A percentile compares a stretch with the other conserved stretches of the same genome.
phyloP scores from a whole-genome alignment of 2,329 filamentous ascomycete species.

The Colletotrichum tofieldiae region DNA sequence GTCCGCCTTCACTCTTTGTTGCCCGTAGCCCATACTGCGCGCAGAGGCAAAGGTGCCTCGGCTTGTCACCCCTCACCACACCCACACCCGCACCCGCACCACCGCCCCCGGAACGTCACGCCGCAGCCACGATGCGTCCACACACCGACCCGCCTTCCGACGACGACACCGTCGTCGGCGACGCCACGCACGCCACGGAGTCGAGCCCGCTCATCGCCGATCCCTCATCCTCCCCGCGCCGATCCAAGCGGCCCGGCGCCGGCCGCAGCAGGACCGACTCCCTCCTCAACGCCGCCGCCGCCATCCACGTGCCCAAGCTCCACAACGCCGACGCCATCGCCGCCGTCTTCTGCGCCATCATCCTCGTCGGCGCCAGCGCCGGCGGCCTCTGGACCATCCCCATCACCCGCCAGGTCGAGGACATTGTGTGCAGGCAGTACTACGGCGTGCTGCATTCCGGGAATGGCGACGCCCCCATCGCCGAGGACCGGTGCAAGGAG shows the following conservation, averaged over 20 bases:
- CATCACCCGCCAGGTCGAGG: slow-evolving; percentile 54
- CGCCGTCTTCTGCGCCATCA: slow-evolving; percentile 49
- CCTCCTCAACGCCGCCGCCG: slow-evolving; percentile 25
- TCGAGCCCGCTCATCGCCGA: slow-evolving; percentile 29
- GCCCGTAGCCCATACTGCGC: background rate
- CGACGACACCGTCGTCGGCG: slow-evolving; percentile 15
- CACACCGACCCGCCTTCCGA: slow-evolving; percentile 14
- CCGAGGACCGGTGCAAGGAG: slow-evolving; percentile 56
- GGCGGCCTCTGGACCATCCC: slow-evolving; percentile 53
- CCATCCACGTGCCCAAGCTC: slow-evolving; percentile 45
- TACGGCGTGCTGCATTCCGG: slow-evolving; percentile 49
- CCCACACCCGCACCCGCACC: background rate
- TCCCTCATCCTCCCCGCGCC: background rate
- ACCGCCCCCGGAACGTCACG: background rate
- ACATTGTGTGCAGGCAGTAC: slow-evolving; percentile 57
- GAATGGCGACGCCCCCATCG: slow-evolving; percentile 48
- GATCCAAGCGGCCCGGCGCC: slow-evolving; percentile 6
- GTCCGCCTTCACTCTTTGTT: background rate
- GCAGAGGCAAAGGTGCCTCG: background rate
- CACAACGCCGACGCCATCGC: slow-evolving; percentile 49
- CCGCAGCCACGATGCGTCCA: slow-evolving; percentile 28
- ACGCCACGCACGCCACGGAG: slow-evolving; percentile 23
- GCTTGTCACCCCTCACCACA: too few species aligned
- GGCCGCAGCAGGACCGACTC: slow-evolving; percentile 27
- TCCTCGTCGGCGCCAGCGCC: slow-evolving; percentile 50